Evolutionary conservation across 805 yeast genomes (phyloP).

Genomic region (Pichia pseudocactophila): DNA sequence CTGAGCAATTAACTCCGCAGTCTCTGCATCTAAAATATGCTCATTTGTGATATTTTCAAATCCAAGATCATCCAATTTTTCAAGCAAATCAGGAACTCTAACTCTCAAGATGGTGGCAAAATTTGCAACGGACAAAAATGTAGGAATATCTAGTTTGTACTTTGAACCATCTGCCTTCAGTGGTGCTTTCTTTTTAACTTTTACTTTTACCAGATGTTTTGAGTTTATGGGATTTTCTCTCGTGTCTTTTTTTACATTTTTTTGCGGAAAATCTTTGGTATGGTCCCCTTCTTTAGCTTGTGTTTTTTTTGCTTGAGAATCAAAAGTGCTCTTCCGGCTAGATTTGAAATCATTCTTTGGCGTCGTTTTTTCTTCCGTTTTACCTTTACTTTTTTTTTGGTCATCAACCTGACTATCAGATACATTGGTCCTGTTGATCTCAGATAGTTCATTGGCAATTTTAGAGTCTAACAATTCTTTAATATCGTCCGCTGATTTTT

Average conservation of each 20-base stretch:
- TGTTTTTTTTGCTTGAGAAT: too few relatives aligned
- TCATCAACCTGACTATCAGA: too few relatives aligned
- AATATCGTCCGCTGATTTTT: too few relatives aligned
- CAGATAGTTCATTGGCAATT: too few relatives aligned
- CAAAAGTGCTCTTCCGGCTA: too few relatives aligned
- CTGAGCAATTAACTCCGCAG: slow-evolving; percentile 78
- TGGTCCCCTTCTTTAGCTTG: too few relatives aligned
- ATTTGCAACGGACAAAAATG: slow-evolving; percentile 70
- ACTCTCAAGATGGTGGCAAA: slow-evolving; percentile 64
- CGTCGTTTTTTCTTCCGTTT: neutral
- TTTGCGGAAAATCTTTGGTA: too few relatives aligned
- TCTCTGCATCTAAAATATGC: slow-evolving; percentile 77
- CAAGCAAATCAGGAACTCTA: slow-evolving; percentile 50
- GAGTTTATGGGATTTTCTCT: neutral
- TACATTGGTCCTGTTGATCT: too few relatives aligned
- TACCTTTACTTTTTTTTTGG: too few relatives aligned
- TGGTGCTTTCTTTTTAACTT: slow-evolving; percentile 2
- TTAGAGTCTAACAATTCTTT: too few relatives aligned
- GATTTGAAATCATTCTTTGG: too few relatives aligned
- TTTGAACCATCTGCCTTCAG: slow-evolving; percentile 8
- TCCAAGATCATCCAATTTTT: slow-evolving; percentile 57
- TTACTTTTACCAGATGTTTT: slow-evolving; percentile 6
- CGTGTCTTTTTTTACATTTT: neutral
- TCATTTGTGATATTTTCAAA: slow-evolving; percentile 64
- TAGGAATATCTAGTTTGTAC: slow-evolving; percentile 45